phyloP scores from a whole-genome alignment of 1,139 yeast genomes.

The Nakaseomyces nivariensis region DNA sequence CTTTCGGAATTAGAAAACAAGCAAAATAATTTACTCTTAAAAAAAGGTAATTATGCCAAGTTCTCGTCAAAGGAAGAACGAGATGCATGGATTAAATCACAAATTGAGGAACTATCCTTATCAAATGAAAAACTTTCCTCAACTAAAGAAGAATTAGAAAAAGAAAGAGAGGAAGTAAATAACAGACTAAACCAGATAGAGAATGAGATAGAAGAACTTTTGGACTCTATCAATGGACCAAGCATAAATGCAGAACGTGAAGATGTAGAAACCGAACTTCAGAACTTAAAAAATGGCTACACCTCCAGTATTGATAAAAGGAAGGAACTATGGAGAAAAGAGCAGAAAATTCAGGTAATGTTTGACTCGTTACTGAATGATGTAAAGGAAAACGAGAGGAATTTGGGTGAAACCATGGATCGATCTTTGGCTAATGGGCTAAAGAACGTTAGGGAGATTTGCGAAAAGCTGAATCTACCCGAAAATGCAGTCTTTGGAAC shows the following conservation, averaged over 20 bases:
- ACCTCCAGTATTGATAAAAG: constrained; percentile 52
- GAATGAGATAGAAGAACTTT: constrained; percentile 30
- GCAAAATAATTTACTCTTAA: constrained; percentile 59
- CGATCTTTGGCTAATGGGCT: constrained; percentile 61
- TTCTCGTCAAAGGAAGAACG: constrained; percentile 51
- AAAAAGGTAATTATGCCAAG: constrained; percentile 60
- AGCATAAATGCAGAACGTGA: constrained; percentile 28
- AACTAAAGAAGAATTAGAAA: constrained; percentile 5
- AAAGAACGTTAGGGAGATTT: constrained; percentile 52
- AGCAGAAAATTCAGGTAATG: constrained; percentile 49
- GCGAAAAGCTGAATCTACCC: constrained; percentile 43
- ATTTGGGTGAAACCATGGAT: constrained; percentile 65
- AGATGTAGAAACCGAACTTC: constrained; percentile 26
- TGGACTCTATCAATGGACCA: constrained; percentile 34
- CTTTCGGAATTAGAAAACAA: constrained; percentile 40
- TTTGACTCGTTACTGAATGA: constrained; percentile 48
- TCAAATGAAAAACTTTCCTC: constrained; percentile 21
- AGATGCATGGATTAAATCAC: constrained; percentile 53
- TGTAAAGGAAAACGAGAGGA: constrained; percentile 46
- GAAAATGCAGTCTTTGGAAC: constrained; percentile 65
- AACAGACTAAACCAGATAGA: constrained; percentile 9
- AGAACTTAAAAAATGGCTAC: constrained; percentile 34
- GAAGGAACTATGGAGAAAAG: constrained; percentile 72
- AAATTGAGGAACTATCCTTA: constrained; percentile 35
- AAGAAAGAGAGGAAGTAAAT: not conserved